Base-by-base conservation (phyloP, 768 basidiomycete genomes). In the Boletus barrowsii region DNA sequence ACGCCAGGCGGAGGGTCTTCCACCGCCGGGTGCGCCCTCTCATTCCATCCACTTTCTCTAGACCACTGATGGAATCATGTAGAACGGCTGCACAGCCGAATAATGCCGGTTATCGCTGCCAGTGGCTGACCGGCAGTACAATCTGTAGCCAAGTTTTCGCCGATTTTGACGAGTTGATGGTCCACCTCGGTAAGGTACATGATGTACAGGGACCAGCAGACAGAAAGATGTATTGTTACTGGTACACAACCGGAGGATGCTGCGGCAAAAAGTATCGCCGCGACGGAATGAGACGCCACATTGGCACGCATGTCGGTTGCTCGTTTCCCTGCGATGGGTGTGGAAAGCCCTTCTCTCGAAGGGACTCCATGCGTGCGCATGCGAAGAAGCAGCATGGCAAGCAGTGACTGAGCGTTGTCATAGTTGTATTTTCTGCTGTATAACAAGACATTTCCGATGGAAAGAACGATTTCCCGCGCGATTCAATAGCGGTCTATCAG, bases 221-320 rank as follows among this genome's bases (percentile, higher is more conserved):
- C 0, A 36, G 32, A 2, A 39, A 2, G 37, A 1, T 62, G 1
- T 1, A 4, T 4, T 64, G 61, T 20, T 30, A 24, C 2, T 65
- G 63, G 63, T 2, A 11, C 24, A 22, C 20, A 0, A 4, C 17
- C 0, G 0, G 8, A 3, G 22, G 24, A 0, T 0, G 0, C 13
- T 65, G 63, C n/a, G 18, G 29, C 4, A 17, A 39, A 0, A 0
- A 17, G 1, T 41, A 6, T 11, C 54, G 58, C 4, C 41, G 65
- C 2, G 42, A 56, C 9, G 36, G 8, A 0, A 37, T 58, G 7
- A 41, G 44, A 0, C 57, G 63, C 0, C 64, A 68, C 24, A 54
- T 58, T 0, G 36, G 13, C 0, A 36, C 10, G 0, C 68, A 67
- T 10, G 3, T 53, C 0, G 10, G 46, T 0, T 5, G 0, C 10